A percentile compares a stretch with the other conserved stretches of the same genome.
phyloP scores from a whole-genome alignment of 2,329 filamentous ascomycete genomes.

The Ceratocystis colombiana region DNA sequence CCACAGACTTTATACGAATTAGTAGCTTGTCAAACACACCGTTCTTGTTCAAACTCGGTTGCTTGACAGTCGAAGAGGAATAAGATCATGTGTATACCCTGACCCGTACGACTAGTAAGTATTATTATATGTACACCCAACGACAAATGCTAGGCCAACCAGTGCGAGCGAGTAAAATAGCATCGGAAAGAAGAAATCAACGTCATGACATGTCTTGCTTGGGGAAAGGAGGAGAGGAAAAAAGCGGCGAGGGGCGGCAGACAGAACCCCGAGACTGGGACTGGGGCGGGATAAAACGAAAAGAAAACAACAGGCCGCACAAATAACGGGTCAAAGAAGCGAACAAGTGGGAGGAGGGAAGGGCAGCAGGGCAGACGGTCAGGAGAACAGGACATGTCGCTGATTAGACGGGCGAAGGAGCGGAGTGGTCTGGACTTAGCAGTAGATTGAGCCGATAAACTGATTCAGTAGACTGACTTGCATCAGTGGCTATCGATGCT shows the following conservation, averaged over 20 bases:
- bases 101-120: no score
- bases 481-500: background rate
- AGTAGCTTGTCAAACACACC: no score
- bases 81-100: no score
- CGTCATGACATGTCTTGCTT: background rate
- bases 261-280: slow-evolving; percentile 6
- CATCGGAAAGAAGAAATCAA: background rate
- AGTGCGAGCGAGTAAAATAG: background rate
- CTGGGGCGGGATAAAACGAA: background rate
- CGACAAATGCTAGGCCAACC: background rate
- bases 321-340: background rate
- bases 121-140: background rate
- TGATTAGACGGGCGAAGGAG: background rate
- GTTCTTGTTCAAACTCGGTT: no score
- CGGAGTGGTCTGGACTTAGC: no score
- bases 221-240: background rate
- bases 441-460: no score
- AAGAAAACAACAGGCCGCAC: background rate
- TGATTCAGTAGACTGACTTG: no score
- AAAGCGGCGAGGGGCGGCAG: background rate
- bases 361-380: background rate
- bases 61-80: no score
- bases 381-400: background rate
- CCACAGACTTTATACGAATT: no score
- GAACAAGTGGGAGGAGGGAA: background rate